phyloP scores from a whole-genome alignment of 805 yeast species.

The Wickerhamomyces pijperi region DNA sequence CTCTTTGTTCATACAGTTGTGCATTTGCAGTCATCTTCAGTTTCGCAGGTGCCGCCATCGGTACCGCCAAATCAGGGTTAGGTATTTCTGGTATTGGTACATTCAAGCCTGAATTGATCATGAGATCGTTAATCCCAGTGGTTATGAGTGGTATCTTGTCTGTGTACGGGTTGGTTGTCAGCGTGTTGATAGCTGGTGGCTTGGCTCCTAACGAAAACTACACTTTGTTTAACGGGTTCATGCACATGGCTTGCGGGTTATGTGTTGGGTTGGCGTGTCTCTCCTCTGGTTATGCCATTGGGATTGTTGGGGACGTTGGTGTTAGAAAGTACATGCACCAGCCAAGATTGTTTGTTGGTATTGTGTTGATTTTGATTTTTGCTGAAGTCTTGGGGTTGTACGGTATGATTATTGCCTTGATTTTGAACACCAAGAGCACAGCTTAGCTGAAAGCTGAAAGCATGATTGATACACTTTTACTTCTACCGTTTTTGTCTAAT shows the following conservation, averaged over 20 bases:
- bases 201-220: slow-evolving; percentile 69
- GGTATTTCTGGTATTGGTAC: slow-evolving; percentile 98
- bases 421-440: slow-evolving; percentile 81
- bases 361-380: slow-evolving; percentile 78
- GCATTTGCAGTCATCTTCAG: slow-evolving; percentile 84
- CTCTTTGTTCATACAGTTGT: slow-evolving; percentile 31
- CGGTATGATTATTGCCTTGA: slow-evolving; percentile 92
- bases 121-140: slow-evolving; percentile 93
- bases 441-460: slow-evolving; percentile 27
- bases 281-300: slow-evolving; percentile 94
- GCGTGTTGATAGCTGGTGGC: slow-evolving; percentile 90
- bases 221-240: slow-evolving; percentile 89
- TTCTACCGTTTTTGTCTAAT: not conserved
- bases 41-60: slow-evolving; percentile 97
- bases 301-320: slow-evolving; percentile 90
- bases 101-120: slow-evolving; percentile 91
- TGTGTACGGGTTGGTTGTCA: slow-evolving; percentile 93
- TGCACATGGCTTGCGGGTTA: slow-evolving; percentile 94
- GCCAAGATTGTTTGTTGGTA: slow-evolving; percentile 81
- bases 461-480: not conserved
- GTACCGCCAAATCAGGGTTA: slow-evolving; percentile 95
- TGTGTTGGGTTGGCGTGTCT: slow-evolving; percentile 94
- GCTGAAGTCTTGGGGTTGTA: slow-evolving; percentile 85
- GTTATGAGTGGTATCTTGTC: slow-evolving; percentile 97
- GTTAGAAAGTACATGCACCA: slow-evolving; percentile 83